Base-by-base conservation (phyloP, 2,329 filamentous ascomycete genomes). In the Ceratocystis diversiconidia region DNA sequence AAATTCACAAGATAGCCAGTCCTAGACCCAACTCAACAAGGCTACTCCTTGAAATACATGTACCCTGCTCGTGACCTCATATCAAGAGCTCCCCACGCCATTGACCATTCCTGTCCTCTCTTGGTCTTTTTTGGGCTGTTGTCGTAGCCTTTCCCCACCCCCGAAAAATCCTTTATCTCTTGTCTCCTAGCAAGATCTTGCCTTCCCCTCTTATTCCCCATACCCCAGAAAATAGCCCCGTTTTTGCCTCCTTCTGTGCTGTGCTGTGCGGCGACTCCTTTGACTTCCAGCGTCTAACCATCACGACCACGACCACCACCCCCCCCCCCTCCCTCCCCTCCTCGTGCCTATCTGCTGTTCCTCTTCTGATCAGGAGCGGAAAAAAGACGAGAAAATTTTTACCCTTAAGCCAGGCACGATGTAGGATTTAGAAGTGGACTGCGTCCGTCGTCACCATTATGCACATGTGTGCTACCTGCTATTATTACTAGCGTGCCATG, bases 191-290 rank as follows among this genome's bases (percentile, higher is more conserved):
- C 6, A 50, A 50, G 46, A 50, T 55, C 50, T 55, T 7, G 8
- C 50, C 25, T 25, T 55, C 25, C 50, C 25, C 50, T 55, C 50
- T 55, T 55, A 30, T 55, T 55, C 50, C 50, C 50, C 50, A 55
- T 55, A 55, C 50, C 50, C 50, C 50, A 28, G 50, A 55, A 55
- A 55, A 55, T 55, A 55, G 50, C 50, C 25, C 50, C 7, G 50
- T 55, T 30, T 55, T 55, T 22, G 17, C 17, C 50, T 28, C 12
- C 50, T 30, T 28, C 5, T 52, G 50, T 55, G 50, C 50, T 8
- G 19, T 10, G 50, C 50, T 28, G 28, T 28, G 28, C 28, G 50
- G 22, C 25, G 5, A 8, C 50, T 55, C 22, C 22, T 17, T 52
- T 5, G n/a, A n/a, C 25, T 28, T 55, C 50, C 28, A 55, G 44